Conservation (phyloP, 129 eudicot species). For the Artemisia annua region DNA sequence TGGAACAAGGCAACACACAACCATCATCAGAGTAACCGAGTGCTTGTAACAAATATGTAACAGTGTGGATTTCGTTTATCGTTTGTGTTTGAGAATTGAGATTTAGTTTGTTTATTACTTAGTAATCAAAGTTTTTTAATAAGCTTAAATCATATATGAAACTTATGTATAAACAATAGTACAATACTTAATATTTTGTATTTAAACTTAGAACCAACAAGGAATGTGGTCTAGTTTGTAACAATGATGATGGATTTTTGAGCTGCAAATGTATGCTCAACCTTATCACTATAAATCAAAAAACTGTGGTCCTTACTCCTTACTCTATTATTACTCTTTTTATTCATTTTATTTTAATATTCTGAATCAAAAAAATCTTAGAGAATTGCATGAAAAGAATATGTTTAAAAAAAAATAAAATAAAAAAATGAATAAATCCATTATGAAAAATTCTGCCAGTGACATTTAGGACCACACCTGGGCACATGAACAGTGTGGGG, state of each 20-base stretch:
- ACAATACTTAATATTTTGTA: slow-evolving; percentile 1
- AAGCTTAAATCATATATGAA: slow-evolving; percentile 17
- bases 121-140: slow-evolving; percentile 24
- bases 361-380: background rate
- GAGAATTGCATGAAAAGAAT: background rate
- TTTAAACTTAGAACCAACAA: slow-evolving; percentile 7
- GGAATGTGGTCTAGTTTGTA: slow-evolving; percentile 27
- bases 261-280: slow-evolving; percentile 31
- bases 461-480: slow-evolving; percentile 23
- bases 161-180: slow-evolving; percentile 11
- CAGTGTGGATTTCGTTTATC: slow-evolving; percentile 31
- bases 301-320: slow-evolving; percentile 22
- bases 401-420: background rate
- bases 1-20: slow-evolving; percentile 41
- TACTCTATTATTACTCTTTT: slow-evolving; percentile 14
- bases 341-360: background rate
- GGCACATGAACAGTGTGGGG: slow-evolving; percentile 6
- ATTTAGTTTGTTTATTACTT: slow-evolving; percentile 28
- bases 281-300: slow-evolving; percentile 16
- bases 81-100: slow-evolving; percentile 23
- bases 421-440: background rate
- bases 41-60: slow-evolving; percentile 15
- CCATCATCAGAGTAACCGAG: slow-evolving; percentile 43
- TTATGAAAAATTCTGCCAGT: slow-evolving; percentile 8
- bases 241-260: slow-evolving; percentile 17